Evolutionary conservation across 208 protist genomes (phyloP).

Genomic region (Leishmania aethiopica): DNA sequence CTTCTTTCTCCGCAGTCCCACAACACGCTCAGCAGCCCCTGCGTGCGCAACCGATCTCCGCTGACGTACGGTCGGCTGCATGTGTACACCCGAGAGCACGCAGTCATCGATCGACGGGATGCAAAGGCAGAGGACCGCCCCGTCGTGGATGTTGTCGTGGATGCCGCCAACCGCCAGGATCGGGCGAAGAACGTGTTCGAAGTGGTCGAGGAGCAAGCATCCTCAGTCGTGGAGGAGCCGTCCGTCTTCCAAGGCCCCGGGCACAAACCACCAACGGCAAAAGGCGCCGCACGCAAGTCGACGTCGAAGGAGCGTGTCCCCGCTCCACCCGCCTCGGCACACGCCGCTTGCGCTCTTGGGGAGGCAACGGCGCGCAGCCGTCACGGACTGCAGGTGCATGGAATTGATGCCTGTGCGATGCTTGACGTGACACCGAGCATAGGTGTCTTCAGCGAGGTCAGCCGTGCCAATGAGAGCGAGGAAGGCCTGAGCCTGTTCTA

Average conservation of each 20-base stretch:
- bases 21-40: background rate
- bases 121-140: slow-evolving; percentile 30
- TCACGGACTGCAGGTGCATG: background rate
- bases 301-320: background rate
- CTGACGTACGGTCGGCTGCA: slow-evolving; percentile 29
- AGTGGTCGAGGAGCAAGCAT: slow-evolving; percentile 19
- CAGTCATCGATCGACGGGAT: slow-evolving; percentile 5
- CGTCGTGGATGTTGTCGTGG: slow-evolving; percentile 31
- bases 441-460: slow-evolving; percentile 3
- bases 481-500: slow-evolving; percentile 13
- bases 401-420: background rate
- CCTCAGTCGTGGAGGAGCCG: slow-evolving; percentile 10
- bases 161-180: slow-evolving; percentile 8
- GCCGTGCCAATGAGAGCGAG: background rate
- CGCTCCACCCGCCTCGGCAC: background rate
- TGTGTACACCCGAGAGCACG: slow-evolving; percentile 21
- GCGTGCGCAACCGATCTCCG: background rate
- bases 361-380: background rate
- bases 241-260: slow-evolving; percentile 15
- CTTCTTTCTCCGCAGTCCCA: background rate
- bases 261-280: background rate
- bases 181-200: slow-evolving; percentile 29
- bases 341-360: background rate
- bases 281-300: no score
- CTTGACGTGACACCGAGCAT: background rate